Conservation (phyloP, 495 filamentous ascomycete species). For the Aspergillus campestris region DNA sequence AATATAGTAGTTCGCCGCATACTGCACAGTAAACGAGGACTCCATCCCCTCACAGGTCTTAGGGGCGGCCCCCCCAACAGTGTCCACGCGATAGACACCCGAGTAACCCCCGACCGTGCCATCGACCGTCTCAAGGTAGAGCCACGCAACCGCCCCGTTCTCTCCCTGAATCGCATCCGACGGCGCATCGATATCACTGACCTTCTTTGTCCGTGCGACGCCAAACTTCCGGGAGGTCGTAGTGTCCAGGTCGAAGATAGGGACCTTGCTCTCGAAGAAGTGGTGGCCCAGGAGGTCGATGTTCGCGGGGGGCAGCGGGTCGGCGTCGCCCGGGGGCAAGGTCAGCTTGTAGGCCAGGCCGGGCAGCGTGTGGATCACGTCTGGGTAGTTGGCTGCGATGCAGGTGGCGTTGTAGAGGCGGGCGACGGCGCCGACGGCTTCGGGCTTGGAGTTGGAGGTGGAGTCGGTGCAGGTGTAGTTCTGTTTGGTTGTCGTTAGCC, state of each 20-base stretch:
- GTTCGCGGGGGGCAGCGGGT: slow-evolving; percentile 40
- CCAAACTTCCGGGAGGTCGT: slow-evolving; percentile 43
- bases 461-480: slow-evolving; percentile 79
- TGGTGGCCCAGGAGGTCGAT: slow-evolving; percentile 66
- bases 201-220: slow-evolving; percentile 54
- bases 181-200: slow-evolving; percentile 49
- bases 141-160: slow-evolving; percentile 54
- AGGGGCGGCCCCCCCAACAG: slow-evolving; percentile 72
- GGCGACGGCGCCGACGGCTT: slow-evolving; percentile 65
- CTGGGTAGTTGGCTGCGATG: slow-evolving; percentile 56
- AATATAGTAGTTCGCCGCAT: slow-evolving; percentile 69
- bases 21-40: slow-evolving; percentile 60
- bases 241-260: slow-evolving; percentile 73
- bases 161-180: slow-evolving; percentile 43
- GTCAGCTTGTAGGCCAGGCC: slow-evolving; percentile 29
- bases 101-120: slow-evolving; percentile 54
- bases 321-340: slow-evolving; percentile 27
- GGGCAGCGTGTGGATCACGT: slow-evolving; percentile 47
- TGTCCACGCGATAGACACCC: slow-evolving; percentile 79
- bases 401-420: slow-evolving; percentile 85
- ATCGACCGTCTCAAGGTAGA: slow-evolving; percentile 39
- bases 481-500: slow-evolving; percentile 29
- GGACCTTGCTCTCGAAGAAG: slow-evolving; percentile 58
- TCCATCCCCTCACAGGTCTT: slow-evolving; percentile 61
- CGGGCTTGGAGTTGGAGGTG: slow-evolving; percentile 50